phyloP scores from a whole-genome alignment of 805 yeast genomes.

The Clavispora santaluciae region DNA sequence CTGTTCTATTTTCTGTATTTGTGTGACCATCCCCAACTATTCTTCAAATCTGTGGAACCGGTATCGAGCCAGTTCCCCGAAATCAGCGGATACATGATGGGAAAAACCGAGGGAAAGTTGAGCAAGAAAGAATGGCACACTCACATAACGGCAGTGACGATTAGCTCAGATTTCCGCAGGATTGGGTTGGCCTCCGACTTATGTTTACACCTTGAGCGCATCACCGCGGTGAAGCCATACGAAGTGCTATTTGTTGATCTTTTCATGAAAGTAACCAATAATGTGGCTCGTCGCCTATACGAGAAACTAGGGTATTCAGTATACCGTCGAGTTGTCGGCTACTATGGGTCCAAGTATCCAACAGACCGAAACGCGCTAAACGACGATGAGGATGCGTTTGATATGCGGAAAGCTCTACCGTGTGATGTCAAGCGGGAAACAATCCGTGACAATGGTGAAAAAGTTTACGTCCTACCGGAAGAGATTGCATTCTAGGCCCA shows the following conservation, averaged over 20 bases:
- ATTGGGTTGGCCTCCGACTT: slow-evolving; percentile 80
- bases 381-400: slow-evolving; percentile 83
- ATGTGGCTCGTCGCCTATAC: slow-evolving; percentile 73
- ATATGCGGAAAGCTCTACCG: slow-evolving; percentile 66
- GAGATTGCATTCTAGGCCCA: slow-evolving; percentile 51
- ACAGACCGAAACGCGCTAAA: slow-evolving; percentile 42
- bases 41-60: slow-evolving; percentile 66
- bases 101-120: slow-evolving; percentile 83
- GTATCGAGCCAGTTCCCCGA: slow-evolving; percentile 12
- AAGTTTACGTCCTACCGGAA: slow-evolving; percentile 56
- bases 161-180: slow-evolving; percentile 75
- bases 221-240: slow-evolving; percentile 69
- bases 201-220: slow-evolving; percentile 66
- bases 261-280: slow-evolving; percentile 84
- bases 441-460: slow-evolving; percentile 56
- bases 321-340: slow-evolving; percentile 82
- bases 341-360: slow-evolving; percentile 62
- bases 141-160: slow-evolving; percentile 94
- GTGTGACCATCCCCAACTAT: slow-evolving; percentile 80
- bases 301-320: slow-evolving; percentile 83
- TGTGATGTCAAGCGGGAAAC: slow-evolving; percentile 54
- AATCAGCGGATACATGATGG: slow-evolving; percentile 80
- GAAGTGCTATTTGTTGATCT: slow-evolving; percentile 83
- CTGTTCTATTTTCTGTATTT: slow-evolving; percentile 82
- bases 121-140: slow-evolving; percentile 83